Base-by-base conservation (phyloP, 2,329 filamentous ascomycete genomes). In the Ploettnerulaceae sp. region DNA sequence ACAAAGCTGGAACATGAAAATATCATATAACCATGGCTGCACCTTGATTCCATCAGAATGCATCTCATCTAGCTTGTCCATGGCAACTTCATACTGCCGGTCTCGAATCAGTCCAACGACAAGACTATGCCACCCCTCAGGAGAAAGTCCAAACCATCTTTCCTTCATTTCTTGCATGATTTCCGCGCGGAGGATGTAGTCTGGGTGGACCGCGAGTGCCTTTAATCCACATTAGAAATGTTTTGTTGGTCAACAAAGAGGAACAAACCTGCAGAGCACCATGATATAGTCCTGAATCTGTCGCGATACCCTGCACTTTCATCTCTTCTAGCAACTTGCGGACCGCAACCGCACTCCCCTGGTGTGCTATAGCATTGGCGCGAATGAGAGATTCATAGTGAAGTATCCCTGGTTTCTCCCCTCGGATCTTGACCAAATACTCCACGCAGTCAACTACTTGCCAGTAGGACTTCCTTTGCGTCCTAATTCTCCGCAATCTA, bases 201-300 rank as follows among this genome's bases (percentile, higher is more conserved):
- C 86, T 0, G 91, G 88, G 63, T 97, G 93, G 7, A 93, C 78
- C 0, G 86, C 79, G 18, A 96, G 72, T 4, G 78, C 83, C 72
- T 85, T 7, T 9, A 25, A 14, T 44, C 17, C 15, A 5, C 8
- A 9, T 11, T 17, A 34, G 18, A 5, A 9, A 15, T 9, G 9
- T 15, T 20, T 15, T 34, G 12, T 11, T 15, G 8, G 17, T 8
- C 11, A 34, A 4, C 11, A 34, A 15, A 15, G 14, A 15, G 28
- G 7, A 59, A 56, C 69, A 20, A 62, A 84, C 81, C 64, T 81
- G 79, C 29, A 96, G 68, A 2, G 84, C 79, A 51, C 79, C 79
- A 64, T 90, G 82, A 58, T 87, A 91, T 2, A 86, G 74, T 3
- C 73, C 72, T 1, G 75, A 73, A 55, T 89, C 86, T 6, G 80